phyloP scores from a whole-genome alignment of 2,329 filamentous ascomycete species.

The Phoma herbarum region DNA sequence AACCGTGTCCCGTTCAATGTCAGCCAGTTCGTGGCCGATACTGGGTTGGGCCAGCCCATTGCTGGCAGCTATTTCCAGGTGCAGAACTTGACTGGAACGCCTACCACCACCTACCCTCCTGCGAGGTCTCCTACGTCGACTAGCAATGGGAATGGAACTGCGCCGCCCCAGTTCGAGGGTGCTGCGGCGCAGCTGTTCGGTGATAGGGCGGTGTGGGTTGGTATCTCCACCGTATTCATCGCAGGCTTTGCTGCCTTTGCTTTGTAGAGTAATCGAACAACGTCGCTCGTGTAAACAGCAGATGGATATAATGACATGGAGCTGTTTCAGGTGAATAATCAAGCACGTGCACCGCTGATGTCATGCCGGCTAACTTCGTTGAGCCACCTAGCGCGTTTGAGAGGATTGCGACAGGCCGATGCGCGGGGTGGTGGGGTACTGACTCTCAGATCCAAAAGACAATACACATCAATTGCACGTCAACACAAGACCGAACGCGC shows the following conservation, averaged over 20 bases:
- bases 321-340: neutral
- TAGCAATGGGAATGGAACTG: constrained; percentile 11
- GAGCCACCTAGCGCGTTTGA: constrained; percentile 1
- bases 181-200: constrained; percentile 21
- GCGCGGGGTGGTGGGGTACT: constrained; percentile 11
- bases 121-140: constrained; percentile 17
- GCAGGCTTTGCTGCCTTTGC: constrained; percentile 33
- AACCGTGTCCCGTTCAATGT: constrained; percentile 48
- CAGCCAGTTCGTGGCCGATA: constrained; percentile 44
- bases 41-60: constrained; percentile 41
- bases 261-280: constrained; percentile 23
- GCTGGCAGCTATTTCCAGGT: constrained; percentile 53
- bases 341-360: constrained; percentile 16
- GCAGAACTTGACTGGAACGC: constrained; percentile 38
- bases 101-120: constrained; percentile 35
- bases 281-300: neutral
- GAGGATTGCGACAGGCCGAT: constrained; percentile 8
- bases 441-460: neutral
- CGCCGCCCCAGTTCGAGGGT: constrained; percentile 26
- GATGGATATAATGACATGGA: neutral
- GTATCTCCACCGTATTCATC: constrained; percentile 26
- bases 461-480: constrained; percentile 17
- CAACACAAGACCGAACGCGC: neutral
- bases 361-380: constrained; percentile 9
- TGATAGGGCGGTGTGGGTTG: constrained; percentile 27